These are phyloP conservation scores for Sporothrix variecibatus DNA, from an alignment of 2,329 filamentous ascomycete species.

Conservation along the genomic window DNA sequence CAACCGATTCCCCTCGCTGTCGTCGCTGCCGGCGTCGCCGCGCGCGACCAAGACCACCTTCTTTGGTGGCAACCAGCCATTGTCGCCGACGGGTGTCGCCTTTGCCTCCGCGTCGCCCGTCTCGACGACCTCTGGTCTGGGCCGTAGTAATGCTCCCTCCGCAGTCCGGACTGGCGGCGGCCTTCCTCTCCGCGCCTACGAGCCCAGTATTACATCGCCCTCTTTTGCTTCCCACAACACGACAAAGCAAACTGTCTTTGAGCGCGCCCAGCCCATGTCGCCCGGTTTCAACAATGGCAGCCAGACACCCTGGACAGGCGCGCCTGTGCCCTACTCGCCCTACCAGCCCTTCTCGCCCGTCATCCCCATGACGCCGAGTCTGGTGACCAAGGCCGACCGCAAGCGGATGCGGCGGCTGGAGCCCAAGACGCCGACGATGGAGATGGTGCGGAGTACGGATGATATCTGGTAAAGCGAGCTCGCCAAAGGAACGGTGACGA, in stretches of 20 bases:
- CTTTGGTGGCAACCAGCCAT: slow-evolving; percentile 42
- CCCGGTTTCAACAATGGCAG: slow-evolving; percentile 49
- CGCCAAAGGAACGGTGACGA: too few species aligned
- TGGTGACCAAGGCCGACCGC: slow-evolving; percentile 70
- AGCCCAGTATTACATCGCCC: slow-evolving; percentile 57
- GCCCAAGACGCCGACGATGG: slow-evolving; percentile 62
- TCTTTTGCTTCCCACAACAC: slow-evolving; percentile 42
- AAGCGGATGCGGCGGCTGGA: slow-evolving; percentile 67
- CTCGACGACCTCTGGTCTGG: slow-evolving; percentile 39
- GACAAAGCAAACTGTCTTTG: slow-evolving; percentile 66
- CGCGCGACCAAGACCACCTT: slow-evolving; percentile 38
- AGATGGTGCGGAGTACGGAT: slow-evolving; percentile 62
- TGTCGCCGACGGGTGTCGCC: slow-evolving; percentile 31
- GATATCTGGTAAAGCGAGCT: slow-evolving; percentile 59
- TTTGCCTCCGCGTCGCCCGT: not conserved
- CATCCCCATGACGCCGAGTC: slow-evolving; percentile 73
- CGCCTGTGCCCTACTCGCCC: slow-evolving; percentile 69
- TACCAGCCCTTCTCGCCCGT: slow-evolving; percentile 79
- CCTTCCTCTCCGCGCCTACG: slow-evolving; percentile 63
- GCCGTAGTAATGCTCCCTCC: slow-evolving; percentile 52
- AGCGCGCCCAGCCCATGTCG: slow-evolving; percentile 56
- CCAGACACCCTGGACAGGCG: slow-evolving; percentile 63
- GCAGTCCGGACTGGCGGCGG: slow-evolving; percentile 59
- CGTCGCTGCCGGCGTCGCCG: slow-evolving; percentile 36
- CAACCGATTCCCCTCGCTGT: slow-evolving; percentile 48